phyloP scores from a whole-genome alignment of 208 protist species.

The Lotmaria passim region DNA sequence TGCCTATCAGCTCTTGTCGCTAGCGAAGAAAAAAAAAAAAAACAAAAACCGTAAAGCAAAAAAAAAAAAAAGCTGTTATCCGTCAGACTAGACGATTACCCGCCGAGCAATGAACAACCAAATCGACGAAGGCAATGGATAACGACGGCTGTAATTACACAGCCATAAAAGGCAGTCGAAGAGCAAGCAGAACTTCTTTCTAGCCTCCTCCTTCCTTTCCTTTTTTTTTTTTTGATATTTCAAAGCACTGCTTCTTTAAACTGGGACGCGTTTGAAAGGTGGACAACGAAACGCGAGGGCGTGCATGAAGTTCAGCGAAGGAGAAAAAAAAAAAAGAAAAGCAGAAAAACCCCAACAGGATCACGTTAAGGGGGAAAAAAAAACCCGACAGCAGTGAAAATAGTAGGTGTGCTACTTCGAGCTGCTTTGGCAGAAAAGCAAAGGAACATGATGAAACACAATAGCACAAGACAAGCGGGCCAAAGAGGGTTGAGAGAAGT shows the following conservation, averaged over 20 bases:
- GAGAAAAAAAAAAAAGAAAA: not conserved
- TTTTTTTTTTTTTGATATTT: not conserved
- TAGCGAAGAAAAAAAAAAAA: not conserved
- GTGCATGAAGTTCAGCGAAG: not conserved
- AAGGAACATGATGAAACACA: too few species aligned
- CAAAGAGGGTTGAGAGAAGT: too few species aligned
- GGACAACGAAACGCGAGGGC: not conserved
- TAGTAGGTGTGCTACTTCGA: not conserved
- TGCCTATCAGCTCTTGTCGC: not conserved
- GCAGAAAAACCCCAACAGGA: conserved; percentile 11
- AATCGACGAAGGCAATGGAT: too few species aligned
- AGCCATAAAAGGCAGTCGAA: too few species aligned
- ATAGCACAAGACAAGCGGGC: too few species aligned
- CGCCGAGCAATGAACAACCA: too few species aligned
- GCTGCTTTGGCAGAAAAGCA: too few species aligned
- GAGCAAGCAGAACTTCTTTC: not conserved
- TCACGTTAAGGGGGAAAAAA: not conserved
- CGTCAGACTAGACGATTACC: too few species aligned
- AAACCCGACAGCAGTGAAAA: conserved; percentile 8
- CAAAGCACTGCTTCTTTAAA: too few species aligned
- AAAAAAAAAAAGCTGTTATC: not conserved
- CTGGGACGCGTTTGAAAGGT: not conserved
- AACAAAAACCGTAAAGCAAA: not conserved
- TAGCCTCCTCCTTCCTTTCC: not conserved
- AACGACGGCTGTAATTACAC: too few species aligned